Evolutionary conservation across 163 green algal species (phyloP).

Genomic region (Chloromonas sp.): DNA sequence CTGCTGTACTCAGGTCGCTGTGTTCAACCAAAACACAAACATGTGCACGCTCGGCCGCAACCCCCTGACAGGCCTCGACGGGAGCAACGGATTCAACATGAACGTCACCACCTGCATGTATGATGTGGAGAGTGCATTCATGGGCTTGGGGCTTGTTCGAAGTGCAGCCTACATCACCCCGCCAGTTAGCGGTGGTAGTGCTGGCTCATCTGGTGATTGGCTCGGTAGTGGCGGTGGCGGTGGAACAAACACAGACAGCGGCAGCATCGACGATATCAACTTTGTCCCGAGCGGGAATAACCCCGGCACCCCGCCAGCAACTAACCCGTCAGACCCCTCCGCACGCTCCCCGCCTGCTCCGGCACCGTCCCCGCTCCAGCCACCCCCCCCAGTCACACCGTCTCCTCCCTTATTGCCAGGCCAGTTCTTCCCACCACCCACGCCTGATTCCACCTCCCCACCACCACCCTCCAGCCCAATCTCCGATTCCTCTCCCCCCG

Average conservation of each 20-base stretch:
- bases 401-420: background rate
- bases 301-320: background rate
- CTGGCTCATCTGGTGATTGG: background rate
- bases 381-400: background rate
- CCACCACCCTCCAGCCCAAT: background rate
- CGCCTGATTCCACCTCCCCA: background rate
- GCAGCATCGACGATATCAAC: background rate
- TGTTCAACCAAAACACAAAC: background rate
- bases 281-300: background rate
- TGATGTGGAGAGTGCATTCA: background rate
- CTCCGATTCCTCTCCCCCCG: background rate
- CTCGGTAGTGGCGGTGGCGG: background rate
- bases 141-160: background rate
- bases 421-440: background rate
- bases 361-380: background rate
- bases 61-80: background rate
- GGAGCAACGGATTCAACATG: background rate
- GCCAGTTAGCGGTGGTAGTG: background rate
- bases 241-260: background rate
- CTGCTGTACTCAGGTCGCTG: background rate
- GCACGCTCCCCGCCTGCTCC: background rate
- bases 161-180: slow-evolving; percentile 4
- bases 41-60: background rate
- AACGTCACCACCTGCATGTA: background rate
- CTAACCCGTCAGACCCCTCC: background rate